Percentiles rank a stretch among this genome's conserved stretches.
Conservation (phyloP, 192 early-diverging fungal genomes). For the Gryganskiella cystojenkinii region DNA sequence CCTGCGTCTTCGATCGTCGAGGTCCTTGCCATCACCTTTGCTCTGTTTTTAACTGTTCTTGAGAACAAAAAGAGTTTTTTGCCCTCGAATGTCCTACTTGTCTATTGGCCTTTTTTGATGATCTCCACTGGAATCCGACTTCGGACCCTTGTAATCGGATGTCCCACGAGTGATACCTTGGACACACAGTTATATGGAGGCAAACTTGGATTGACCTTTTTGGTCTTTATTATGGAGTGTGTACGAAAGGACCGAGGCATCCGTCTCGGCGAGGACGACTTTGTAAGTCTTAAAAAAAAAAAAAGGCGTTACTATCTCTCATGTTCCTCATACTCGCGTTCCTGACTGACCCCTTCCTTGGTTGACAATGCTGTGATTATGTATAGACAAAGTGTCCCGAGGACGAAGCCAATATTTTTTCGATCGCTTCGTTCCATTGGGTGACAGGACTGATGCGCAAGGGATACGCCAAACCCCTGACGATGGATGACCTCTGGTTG, state of each 20-base stretch:
- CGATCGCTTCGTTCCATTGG: slow-evolving; percentile 88
- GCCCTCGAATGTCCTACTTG: slow-evolving; percentile 61
- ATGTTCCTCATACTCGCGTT: too few relatives aligned
- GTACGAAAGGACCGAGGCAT: slow-evolving; percentile 37
- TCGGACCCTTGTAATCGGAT: slow-evolving; percentile 54
- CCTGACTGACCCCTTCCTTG: too few relatives aligned
- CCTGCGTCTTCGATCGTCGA: slow-evolving; percentile 19
- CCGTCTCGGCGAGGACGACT: slow-evolving; percentile 40
- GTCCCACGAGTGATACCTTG: slow-evolving; percentile 43
- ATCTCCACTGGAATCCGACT: slow-evolving; percentile 38
- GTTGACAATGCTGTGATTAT: not conserved
- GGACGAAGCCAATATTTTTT: slow-evolving; percentile 85
- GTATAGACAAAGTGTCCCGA: slow-evolving; percentile 74
- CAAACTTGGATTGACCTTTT: slow-evolving; percentile 10
- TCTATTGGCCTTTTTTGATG: slow-evolving; percentile 62
- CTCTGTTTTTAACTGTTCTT: slow-evolving; percentile 54
- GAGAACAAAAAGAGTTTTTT: slow-evolving; percentile 59
- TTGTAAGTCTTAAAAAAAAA: too few relatives aligned
- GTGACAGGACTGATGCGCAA: slow-evolving; percentile 87
- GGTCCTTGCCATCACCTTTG: slow-evolving; percentile 22
- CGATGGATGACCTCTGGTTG: slow-evolving; percentile 77
- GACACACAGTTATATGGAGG: slow-evolving; percentile 13
- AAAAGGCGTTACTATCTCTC: too few relatives aligned
- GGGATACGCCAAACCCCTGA: slow-evolving; percentile 79
- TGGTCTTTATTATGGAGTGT: slow-evolving; percentile 36